Evolutionary conservation across 805 yeast species (phyloP).

Genomic region (Wickerhamomyces strasburgensis): DNA sequence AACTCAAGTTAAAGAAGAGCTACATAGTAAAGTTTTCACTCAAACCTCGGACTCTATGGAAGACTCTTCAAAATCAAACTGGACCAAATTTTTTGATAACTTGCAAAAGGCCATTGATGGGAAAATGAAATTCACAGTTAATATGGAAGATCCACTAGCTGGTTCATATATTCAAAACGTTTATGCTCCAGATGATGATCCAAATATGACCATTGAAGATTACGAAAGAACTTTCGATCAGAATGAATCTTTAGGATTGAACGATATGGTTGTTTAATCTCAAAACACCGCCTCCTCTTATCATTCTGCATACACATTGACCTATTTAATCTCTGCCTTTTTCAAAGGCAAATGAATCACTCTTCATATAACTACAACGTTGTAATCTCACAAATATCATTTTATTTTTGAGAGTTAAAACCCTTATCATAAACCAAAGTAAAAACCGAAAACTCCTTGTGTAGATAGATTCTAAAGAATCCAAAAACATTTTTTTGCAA

Average conservation of each 20-base stretch:
- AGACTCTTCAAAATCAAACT: conserved; percentile 64
- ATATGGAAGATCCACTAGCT: conserved; percentile 93
- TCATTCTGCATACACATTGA: not conserved
- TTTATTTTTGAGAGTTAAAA: too few species aligned
- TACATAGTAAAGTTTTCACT: conserved; percentile 76
- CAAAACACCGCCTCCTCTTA: too few species aligned
- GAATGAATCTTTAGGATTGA: conserved; percentile 87
- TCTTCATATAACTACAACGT: too few species aligned
- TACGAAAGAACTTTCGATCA: conserved; percentile 84
- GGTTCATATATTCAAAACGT: conserved; percentile 94
- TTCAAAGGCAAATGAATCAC: too few species aligned
- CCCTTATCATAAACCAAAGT: too few species aligned
- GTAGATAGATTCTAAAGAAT: too few species aligned
- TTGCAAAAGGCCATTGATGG: conserved; percentile 80
- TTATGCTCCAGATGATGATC: conserved; percentile 98
- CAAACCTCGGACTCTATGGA: conserved; percentile 93
- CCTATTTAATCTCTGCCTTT: too few species aligned
- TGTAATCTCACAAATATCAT: too few species aligned
- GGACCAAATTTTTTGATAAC: conserved; percentile 74
- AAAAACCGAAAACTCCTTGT: too few species aligned
- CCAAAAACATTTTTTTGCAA: too few species aligned
- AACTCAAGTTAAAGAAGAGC: conserved; percentile 84
- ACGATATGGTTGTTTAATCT: conserved; percentile 34
- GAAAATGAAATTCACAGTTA: conserved; percentile 71
- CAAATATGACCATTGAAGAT: conserved; percentile 89